Percentiles rank a stretch among this genome's conserved stretches.
phyloP scores from a whole-genome alignment of 805 yeast species.

The Spathaspora passalidarum region DNA sequence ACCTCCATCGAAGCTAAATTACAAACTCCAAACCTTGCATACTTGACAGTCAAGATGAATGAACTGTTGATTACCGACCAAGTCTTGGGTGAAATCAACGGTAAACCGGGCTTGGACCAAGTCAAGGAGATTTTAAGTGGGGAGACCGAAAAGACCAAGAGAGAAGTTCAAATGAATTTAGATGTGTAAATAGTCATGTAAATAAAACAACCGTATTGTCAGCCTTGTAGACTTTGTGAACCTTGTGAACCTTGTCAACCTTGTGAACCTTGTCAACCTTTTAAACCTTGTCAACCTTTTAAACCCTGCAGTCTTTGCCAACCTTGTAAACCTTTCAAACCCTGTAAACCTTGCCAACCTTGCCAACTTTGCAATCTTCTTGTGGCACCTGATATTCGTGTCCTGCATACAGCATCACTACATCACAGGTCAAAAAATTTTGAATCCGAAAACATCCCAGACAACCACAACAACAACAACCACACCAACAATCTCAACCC shows the following conservation, averaged over 20 bases:
- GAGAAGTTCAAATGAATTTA: constrained; percentile 28
- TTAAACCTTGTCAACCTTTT: too few relatives aligned
- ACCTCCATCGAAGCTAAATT: constrained; percentile 34
- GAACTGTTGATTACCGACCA: constrained; percentile 35
- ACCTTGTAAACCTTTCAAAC: too few relatives aligned
- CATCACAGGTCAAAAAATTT: background rate
- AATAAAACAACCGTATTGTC: too few relatives aligned
- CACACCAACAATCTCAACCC: too few relatives aligned
- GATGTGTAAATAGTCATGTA: background rate
- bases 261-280: too few relatives aligned
- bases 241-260: too few relatives aligned
- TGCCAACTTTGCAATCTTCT: background rate
- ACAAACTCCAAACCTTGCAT: constrained; percentile 24
- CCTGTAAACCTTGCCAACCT: background rate
- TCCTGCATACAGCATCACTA: background rate
- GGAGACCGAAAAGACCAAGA: constrained; percentile 30
- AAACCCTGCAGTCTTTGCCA: too few relatives aligned
- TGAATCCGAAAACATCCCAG: background rate
- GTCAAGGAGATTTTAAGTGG: constrained; percentile 40
- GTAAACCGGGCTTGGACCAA: constrained; percentile 40
- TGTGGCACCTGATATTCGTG: background rate
- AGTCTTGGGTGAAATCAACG: constrained; percentile 37
- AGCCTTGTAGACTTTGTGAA: too few relatives aligned
- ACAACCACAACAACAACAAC: background rate
- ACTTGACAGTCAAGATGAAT: constrained; percentile 24